phyloP scores from a whole-genome alignment of 73 alveolate species.

The Halteria grandinella region DNA sequence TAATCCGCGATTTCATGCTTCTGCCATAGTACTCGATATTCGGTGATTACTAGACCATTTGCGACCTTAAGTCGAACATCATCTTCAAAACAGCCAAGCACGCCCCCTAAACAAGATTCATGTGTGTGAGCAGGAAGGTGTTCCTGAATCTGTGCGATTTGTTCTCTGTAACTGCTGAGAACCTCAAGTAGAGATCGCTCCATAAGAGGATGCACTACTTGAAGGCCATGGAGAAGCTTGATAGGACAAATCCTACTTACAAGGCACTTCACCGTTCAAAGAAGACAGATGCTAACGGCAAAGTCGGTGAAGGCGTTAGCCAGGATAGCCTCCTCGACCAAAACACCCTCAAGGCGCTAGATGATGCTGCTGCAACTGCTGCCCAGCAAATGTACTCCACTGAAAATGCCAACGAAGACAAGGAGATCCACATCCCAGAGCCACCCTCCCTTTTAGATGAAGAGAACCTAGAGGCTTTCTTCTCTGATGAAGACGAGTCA shows the following conservation, averaged over 20 bases:
- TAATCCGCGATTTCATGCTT: neutral
- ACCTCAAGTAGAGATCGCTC: conserved; percentile 13
- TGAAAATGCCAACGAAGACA: neutral
- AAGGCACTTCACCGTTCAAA: conserved; percentile 2
- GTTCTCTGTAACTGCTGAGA: conserved; percentile 36
- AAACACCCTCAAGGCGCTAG: neutral
- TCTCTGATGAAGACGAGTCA: conserved; percentile 34
- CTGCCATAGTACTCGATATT: conserved; percentile 39
- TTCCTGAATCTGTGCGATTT: conserved; percentile 11
- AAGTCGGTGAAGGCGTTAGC: too few species aligned
- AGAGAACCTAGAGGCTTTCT: neutral
- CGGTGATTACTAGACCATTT: conserved; percentile 53
- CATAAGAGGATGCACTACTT: conserved; percentile 19
- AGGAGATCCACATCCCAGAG: too few species aligned
- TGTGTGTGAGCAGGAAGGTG: conserved; percentile 43
- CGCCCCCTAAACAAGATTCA: conserved; percentile 14
- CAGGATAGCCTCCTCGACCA: too few species aligned
- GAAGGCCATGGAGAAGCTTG: conserved; percentile 31
- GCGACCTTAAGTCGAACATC: conserved; percentile 45
- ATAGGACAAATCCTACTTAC: neutral
- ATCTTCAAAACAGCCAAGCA: conserved; percentile 25
- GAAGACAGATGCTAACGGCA: neutral
- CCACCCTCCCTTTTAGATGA: neutral
- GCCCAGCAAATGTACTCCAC: neutral
- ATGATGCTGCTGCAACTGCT: neutral